Evolutionary conservation across 1,284 basidiomycete genomes (phyloP).

Genomic region (Ceratobasidium sp.): DNA sequence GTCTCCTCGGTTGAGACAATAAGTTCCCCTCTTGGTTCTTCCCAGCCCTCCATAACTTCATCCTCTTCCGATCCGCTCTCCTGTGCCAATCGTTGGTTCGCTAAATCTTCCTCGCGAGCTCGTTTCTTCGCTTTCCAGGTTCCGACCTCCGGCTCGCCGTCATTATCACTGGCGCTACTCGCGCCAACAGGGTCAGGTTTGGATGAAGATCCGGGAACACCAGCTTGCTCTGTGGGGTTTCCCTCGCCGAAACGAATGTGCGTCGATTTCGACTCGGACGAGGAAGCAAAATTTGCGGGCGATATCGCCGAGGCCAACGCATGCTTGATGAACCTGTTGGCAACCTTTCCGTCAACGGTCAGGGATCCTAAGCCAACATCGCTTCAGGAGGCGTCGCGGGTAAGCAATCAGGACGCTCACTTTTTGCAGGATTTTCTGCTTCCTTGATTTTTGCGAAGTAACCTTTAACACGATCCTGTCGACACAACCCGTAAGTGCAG

Average conservation of each 20-base stretch:
- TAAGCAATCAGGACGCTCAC: conserved; percentile 55
- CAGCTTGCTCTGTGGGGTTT: conserved; percentile 31
- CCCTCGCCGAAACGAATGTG: conserved; percentile 53
- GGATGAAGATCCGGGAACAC: conserved; percentile 54
- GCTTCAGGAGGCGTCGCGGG: neutral
- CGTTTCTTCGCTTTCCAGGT: conserved; percentile 62
- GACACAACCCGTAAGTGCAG: neutral
- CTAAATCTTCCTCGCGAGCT: conserved; percentile 62
- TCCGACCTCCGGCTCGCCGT: conserved; percentile 64
- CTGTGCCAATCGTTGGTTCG: conserved; percentile 56
- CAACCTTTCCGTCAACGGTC: conserved; percentile 79
- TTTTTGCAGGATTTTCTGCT: conserved; percentile 74
- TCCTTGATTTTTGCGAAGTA: conserved; percentile 85
- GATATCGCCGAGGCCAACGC: conserved; percentile 76
- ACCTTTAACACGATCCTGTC: conserved; percentile 76
- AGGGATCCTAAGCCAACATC: conserved; percentile 60
- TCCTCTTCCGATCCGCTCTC: conserved; percentile 55
- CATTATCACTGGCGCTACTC: conserved; percentile 65
- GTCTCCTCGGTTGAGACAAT: conserved; percentile 51
- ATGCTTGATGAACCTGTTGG: conserved; percentile 82
- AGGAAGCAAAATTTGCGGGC: conserved; percentile 52
- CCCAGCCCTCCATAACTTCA: conserved; percentile 57
- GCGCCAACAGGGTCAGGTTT: conserved; percentile 71
- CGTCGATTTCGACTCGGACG: conserved; percentile 49
- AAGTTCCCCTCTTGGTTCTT: conserved; percentile 50